Evolutionary conservation across 192 early-diverging fungal genomes (phyloP), one percentile per base, ranked within the genome.

Genomic region (Coemansia reversa): DNA sequence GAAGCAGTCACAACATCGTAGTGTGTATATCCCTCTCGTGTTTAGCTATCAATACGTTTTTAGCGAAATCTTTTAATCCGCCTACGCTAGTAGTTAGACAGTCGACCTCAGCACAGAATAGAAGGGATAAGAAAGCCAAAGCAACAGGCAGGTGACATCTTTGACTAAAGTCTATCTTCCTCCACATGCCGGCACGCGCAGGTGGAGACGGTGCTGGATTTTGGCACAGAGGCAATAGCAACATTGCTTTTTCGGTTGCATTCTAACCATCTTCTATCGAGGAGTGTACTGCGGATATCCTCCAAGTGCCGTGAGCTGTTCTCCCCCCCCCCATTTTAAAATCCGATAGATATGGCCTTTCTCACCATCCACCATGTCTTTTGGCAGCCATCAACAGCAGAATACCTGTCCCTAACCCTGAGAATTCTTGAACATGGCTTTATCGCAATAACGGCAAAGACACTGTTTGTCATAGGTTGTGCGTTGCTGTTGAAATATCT

Each of bases 401-500:
- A 45, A 45, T 45, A 45, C 39, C 14, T 45, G 39, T 45, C 39
- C 39, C 39, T 45, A 45, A 16, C 12, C 39, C 39, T 9, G 39
- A 45, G 16, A 9, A 14, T 45, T 45, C 39, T 45, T 45, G 47
- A 59, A 1, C 16, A 57, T 65, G 63, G 63, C 24, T 27, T 27
- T 11, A 35, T n/a, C 11, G 8, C 5, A n/a, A n/a, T 23, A 29
- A 59, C 33, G 24, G 60, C 60, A 27, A 50, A 55, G 24, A 47
- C 57, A 4, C 30, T 68, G 11, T 4, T 69, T 20, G 35, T 63
- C 11, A 60, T 63, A 7, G 63, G 58, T 4, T 61, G 22, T 47
- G 28, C 63, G 30, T 24, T 62, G 33, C 24, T 70, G 45, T 70
- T 55, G 61, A 61, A 58, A 16, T 30, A 52, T 49, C 28, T 47